A percentile compares a stretch with the other conserved stretches of the same genome.
These are phyloP conservation scores for Pseudogymnoascus sp. DNA, from an alignment of 2,329 filamentous ascomycete species.

Conservation along the genomic window DNA sequence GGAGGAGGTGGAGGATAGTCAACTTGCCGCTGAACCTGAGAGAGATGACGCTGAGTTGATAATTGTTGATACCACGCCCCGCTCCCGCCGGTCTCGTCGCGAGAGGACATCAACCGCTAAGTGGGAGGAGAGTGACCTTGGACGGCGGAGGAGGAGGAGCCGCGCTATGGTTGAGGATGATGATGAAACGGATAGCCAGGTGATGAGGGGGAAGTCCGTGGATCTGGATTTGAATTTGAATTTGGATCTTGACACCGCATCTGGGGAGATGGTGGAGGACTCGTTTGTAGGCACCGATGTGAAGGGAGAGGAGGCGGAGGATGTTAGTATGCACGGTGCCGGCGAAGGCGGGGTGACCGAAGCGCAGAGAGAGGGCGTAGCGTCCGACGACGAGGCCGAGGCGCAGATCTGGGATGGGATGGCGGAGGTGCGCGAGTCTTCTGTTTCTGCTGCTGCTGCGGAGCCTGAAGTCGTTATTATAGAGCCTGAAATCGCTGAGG, in stretches of 20 bases:
- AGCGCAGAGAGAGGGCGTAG: background rate
- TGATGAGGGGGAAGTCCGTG: background rate
- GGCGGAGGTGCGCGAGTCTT: background rate
- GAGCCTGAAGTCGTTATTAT: background rate
- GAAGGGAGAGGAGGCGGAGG: background rate
- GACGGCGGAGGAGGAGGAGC: background rate
- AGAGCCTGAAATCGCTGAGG: background rate
- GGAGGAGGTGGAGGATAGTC: background rate
- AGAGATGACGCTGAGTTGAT: background rate
- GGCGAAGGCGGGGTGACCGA: background rate
- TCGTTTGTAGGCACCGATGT: background rate
- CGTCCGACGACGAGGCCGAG: background rate
- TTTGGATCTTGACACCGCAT: background rate
- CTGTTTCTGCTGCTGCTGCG: background rate
- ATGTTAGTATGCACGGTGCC: background rate
- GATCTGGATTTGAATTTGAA: background rate
- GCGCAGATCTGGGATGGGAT: background rate
- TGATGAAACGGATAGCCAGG: background rate
- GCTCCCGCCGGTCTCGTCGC: background rate
- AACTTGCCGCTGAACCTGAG: background rate
- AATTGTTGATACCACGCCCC: background rate
- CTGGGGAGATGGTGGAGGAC: background rate
- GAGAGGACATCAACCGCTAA: background rate
- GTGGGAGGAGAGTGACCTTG: background rate
- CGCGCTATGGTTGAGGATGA: background rate